These are phyloP conservation scores for Phaeotremella skinneri DNA, from an alignment of 768 basidiomycete genomes.

Conservation along the genomic window DNA sequence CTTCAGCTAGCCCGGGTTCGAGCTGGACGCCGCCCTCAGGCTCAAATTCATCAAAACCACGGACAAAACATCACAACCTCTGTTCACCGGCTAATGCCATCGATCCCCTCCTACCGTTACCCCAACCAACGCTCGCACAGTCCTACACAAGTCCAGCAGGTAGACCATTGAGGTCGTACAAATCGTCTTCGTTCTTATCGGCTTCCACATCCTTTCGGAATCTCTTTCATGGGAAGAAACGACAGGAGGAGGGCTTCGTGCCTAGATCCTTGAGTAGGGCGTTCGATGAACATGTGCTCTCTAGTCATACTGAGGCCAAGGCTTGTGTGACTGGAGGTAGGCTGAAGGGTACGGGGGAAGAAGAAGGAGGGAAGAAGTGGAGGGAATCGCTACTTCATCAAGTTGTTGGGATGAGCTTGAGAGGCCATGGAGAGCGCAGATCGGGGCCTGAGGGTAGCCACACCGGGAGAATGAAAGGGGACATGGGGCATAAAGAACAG, in stretches of 20 bases:
- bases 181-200: slow-evolving; percentile 18
- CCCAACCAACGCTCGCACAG: not conserved
- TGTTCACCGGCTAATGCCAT: slow-evolving; percentile 36
- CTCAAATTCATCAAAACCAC: not conserved
- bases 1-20: not conserved
- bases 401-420: not conserved
- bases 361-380: slow-evolving; percentile 3
- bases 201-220: slow-evolving; percentile 4
- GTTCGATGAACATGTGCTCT: slow-evolving; percentile 7
- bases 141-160: not conserved
- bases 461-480: not conserved
- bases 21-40: not conserved
- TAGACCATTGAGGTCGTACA: slow-evolving; percentile 9
- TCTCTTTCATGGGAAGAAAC: slow-evolving; percentile 6
- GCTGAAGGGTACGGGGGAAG: not conserved
- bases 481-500: not conserved
- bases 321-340: not conserved
- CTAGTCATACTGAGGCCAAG: not conserved
- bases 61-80: not conserved
- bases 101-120: slow-evolving; percentile 25
- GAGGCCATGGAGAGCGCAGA: not conserved
- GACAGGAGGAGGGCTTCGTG: not conserved
- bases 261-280: slow-evolving; percentile 15
- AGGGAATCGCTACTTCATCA: slow-evolving; percentile 1
- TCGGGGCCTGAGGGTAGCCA: too few relatives aligned